Evolutionary conservation across 2,329 filamentous ascomycete species (phyloP).

Genomic region (Orbilia javanica): DNA sequence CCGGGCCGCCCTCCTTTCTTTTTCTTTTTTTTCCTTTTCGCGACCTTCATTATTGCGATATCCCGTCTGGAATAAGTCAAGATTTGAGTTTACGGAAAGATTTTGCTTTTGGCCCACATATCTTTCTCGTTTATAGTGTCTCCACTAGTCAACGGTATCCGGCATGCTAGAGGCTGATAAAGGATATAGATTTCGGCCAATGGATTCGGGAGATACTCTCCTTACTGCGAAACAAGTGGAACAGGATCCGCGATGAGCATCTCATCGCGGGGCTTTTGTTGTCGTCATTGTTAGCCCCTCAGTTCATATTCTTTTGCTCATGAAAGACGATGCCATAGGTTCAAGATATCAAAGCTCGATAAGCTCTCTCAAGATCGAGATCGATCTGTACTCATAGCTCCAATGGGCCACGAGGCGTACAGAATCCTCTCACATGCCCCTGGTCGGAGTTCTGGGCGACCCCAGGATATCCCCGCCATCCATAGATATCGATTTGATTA

Average conservation of each 20-base stretch:
- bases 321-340: neutral
- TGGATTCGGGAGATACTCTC: constrained; percentile 18
- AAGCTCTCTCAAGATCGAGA: constrained; percentile 5
- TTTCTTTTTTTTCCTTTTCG: neutral
- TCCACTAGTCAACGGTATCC: constrained; percentile 38
- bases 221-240: constrained; percentile 28
- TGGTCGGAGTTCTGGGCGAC: constrained; percentile 5
- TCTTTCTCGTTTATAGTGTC: constrained; percentile 8
- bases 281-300: constrained; percentile 40
- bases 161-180: constrained; percentile 11
- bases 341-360: constrained; percentile 2
- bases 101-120: constrained; percentile 23
- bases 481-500: constrained; percentile 43
- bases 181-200: constrained; percentile 23
- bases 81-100: constrained; percentile 19
- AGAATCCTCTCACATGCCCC: constrained; percentile 5
- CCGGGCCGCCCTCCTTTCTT: constrained; percentile 27
- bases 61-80: constrained; percentile 53
- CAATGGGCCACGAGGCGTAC: constrained; percentile 23
- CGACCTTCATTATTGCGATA: constrained; percentile 57
- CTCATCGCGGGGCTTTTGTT: constrained; percentile 37
- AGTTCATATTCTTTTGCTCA: neutral
- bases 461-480: constrained; percentile 32
- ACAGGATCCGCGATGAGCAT: constrained; percentile 48
- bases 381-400: neutral